A percentile compares a stretch with the other conserved stretches of the same genome.
Evolutionary conservation across 306 rosid genomes (phyloP).

Genomic region (Quercus ilex): DNA sequence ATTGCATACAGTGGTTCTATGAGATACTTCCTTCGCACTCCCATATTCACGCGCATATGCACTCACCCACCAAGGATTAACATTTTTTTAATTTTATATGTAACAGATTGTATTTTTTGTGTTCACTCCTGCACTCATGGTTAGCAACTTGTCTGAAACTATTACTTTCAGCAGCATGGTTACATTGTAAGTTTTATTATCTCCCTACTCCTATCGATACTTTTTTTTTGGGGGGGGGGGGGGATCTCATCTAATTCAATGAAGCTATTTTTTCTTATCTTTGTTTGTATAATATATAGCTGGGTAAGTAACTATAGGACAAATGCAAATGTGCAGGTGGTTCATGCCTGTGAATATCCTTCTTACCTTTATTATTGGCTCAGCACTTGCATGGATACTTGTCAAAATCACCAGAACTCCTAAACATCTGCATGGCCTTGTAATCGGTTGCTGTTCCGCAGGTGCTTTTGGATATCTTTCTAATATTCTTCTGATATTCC

Average conservation of each 20-base stretch:
- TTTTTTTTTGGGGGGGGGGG: not conserved
- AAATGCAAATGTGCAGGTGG: conserved; percentile 6
- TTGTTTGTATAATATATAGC: not conserved
- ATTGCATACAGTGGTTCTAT: too few species aligned
- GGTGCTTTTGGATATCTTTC: not conserved
- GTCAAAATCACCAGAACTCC: conserved; percentile 1
- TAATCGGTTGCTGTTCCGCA: conserved; percentile 9
- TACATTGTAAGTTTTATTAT: not conserved
- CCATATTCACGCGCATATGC: not conserved
- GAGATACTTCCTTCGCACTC: too few species aligned
- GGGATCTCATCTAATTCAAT: not conserved
- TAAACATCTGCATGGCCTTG: not conserved
- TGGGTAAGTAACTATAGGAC: not conserved
- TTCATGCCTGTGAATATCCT: conserved; percentile 10
- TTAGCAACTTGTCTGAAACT: not conserved
- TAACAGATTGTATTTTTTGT: conserved; percentile 3
- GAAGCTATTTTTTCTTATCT: not conserved
- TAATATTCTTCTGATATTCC: too few species aligned
- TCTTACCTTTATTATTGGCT: conserved; percentile 2
- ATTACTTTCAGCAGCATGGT: not conserved
- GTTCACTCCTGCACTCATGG: conserved; percentile 1
- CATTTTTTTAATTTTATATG: not conserved
- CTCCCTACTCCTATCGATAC: not conserved
- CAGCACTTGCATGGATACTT: not conserved
- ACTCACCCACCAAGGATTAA: not conserved